Base-by-base conservation (phyloP, 768 basidiomycete genomes). In the Pisolithus orientalis region DNA sequence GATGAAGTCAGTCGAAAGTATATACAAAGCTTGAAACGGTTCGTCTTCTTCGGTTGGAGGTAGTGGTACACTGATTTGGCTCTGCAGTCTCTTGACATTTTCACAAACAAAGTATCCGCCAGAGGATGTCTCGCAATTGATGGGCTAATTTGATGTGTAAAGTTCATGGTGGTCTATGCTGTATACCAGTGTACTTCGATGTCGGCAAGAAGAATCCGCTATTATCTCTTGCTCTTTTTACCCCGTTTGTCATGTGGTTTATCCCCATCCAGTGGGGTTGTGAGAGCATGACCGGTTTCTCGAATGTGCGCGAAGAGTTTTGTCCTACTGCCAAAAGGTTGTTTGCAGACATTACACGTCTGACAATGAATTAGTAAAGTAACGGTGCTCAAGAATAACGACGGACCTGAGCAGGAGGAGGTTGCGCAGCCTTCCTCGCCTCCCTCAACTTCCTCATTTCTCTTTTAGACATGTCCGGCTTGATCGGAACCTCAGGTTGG, bases 1-100 rank as follows among this genome's bases (percentile, higher is more conserved):
- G 96, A 99, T 62, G 96, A 99, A 81, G 92, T 97, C 63, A 94
- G 91, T 62, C 80, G 96, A 55, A 99, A 98, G 70, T 99, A 97
- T 65, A 98, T 99, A 52, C 96, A 98, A 71, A 96, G 92, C 65
- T 67, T 98, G 49, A 98, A 97, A 72, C 73, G 94, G 93, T 91
- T 59, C n/a, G 74, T 59, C 6, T n/a, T 10, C 25, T 4, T 56
- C 34, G 13, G 37, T 40, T 31, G 38, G n/a, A 47, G n/a, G 14
- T 25, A 24, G 5, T 13, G 5, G 21, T 46, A 6, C 6, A 17
- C 40, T 38, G 24, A 51, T 25, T 16, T 62, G 53, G 37, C 47
- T 14, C 50, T 34, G 13, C 62, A 96, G 96, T 55, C 75, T 99
- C 32, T 75, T 99, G 60, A 94, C 96, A 0, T 96, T 97, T 65